Conservation (phyloP, 768 basidiomycete genomes). For the Leucocoprinus leucothites region DNA sequence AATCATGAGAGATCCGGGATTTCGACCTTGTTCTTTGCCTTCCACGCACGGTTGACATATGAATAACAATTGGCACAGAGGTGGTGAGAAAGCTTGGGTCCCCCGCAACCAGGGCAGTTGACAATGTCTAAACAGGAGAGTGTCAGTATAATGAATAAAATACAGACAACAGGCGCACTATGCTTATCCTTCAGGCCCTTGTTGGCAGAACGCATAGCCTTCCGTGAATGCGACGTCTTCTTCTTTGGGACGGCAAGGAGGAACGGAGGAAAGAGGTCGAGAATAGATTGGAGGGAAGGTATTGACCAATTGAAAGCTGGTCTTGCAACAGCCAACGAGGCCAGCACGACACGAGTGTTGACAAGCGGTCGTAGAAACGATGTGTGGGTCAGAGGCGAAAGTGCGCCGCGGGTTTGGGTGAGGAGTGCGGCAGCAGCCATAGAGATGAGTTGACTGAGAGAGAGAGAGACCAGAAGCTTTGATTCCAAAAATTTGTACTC, state of each 20-base stretch:
- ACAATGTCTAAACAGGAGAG: conserved; percentile 65
- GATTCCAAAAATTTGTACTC: conserved; percentile 33
- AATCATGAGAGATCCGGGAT: conserved; percentile 38
- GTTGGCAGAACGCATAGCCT: conserved; percentile 92
- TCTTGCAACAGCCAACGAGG: conserved; percentile 12
- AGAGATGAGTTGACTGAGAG: conserved; percentile 10
- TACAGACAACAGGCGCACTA: conserved; percentile 45
- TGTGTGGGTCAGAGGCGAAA: not conserved
- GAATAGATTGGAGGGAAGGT: conserved; percentile 39
- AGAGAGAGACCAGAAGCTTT: conserved; percentile 7
- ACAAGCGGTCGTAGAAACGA: conserved; percentile 19
- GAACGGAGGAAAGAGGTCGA: conserved; percentile 83
- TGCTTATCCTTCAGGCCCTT: conserved; percentile 94
- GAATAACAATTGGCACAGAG: conserved; percentile 82
- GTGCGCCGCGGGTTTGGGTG: conserved; percentile 3
- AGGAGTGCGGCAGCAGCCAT: conserved; percentile 32
- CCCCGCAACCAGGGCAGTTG: conserved; percentile 87
- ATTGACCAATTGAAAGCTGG: conserved; percentile 26
- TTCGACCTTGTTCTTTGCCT: conserved; percentile 34
- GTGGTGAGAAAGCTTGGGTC: conserved; percentile 85
- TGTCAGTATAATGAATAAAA: not conserved
- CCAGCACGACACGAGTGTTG: conserved; percentile 18
- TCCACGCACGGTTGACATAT: conserved; percentile 64
- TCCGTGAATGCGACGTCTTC: conserved; percentile 89
- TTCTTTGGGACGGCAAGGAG: conserved; percentile 93